A percentile compares a stretch with the other conserved stretches of the same genome.
These are phyloP conservation scores for Sporisorium iseilematis-ciliati DNA, from an alignment of 1,284 basidiomycete species.

Conservation along the genomic window DNA sequence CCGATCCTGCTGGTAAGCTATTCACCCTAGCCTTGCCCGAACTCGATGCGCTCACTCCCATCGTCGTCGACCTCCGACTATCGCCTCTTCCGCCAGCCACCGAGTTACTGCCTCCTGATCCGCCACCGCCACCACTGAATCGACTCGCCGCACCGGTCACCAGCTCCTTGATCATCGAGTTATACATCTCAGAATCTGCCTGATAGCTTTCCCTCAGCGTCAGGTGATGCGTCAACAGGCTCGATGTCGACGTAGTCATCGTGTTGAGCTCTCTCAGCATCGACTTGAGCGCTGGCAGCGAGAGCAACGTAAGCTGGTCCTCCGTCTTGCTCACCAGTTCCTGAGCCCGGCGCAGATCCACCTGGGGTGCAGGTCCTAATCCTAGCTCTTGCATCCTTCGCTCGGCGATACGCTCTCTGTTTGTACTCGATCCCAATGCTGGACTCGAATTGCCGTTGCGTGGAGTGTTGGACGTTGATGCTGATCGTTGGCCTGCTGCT, in stretches of 20 bases:
- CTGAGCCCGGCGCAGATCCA: conserved; percentile 55
- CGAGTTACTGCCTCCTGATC: conserved; percentile 17
- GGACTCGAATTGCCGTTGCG: conserved; percentile 41
- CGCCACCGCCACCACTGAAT: conserved; percentile 27
- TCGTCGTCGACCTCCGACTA: conserved; percentile 31
- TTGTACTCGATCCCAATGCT: conserved; percentile 36
- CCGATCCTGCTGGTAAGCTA: conserved; percentile 23
- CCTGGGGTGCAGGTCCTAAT: conserved; percentile 39
- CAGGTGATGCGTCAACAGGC: conserved; percentile 64
- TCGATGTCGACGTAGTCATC: conserved; percentile 56
- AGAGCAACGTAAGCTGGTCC: conserved; percentile 62
- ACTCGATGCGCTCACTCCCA: conserved; percentile 21
- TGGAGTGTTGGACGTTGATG: conserved; percentile 45
- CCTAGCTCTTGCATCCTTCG: conserved; percentile 59
- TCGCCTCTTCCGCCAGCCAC: conserved; percentile 28
- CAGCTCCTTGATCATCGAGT: conserved; percentile 66
- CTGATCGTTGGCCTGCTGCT: conserved; percentile 27
- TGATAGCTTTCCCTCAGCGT: conserved; percentile 61
- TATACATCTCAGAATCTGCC: conserved; percentile 66
- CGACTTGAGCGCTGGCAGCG: conserved; percentile 60
- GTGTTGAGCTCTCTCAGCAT: conserved; percentile 56
- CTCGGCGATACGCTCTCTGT: conserved; percentile 52
- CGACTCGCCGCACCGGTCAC: conserved; percentile 63
- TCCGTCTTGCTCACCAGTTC: conserved; percentile 52
- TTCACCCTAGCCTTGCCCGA: conserved; percentile 29